Base-by-base conservation (phyloP, 257 asterid genomes). In the Solanum neorickii region DNA sequence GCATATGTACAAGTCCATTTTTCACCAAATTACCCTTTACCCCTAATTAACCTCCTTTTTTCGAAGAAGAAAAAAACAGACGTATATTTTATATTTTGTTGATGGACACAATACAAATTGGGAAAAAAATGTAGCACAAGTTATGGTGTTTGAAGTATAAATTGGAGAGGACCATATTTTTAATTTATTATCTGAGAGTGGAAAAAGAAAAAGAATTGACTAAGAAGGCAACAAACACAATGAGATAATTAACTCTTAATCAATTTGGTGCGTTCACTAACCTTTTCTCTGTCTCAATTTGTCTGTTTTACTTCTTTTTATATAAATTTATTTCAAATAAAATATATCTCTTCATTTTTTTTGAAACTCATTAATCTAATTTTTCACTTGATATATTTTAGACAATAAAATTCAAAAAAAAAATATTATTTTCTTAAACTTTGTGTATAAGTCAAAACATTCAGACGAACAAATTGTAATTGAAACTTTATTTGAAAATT, bases 361-460 rank as follows among this genome's bases (percentile, higher is more conserved):
- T 65, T 1, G 0, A 0, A n/a, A 65, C 0, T 68, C 3, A 27
- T 68, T 7, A 6, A 27, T 68, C 5, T n/a, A 65, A 11, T 65
- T n/a, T 21, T 11, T 65, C 16, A 65, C 8, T 0, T 65, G 1
- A 65, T 1, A 65, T 5, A 12, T 65, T 65, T 65, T 5, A 11
- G 2, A 65, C 7, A 5, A n/a, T 0, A 0, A 11, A 62, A 62
- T 62, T 23, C 0, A 16, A 52, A 52, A 52, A 0, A 0, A 15
- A n/a, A 7, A 46, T 4, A 16, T 16, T 15, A 62, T 0, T 11
- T 11, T 62, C 0, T n/a, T 62, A 62, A 62, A 62, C 33, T 62
- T 1, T 62, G 1, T 62, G 3, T 60, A 33, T 21, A 60, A 21
- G 0, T 60, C 3, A 60, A 60, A 60, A 60, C 10, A 33, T 33